These are phyloP conservation scores for Penicillium bialowiezense DNA, from an alignment of 495 filamentous ascomycete species.

Conservation along the genomic window DNA sequence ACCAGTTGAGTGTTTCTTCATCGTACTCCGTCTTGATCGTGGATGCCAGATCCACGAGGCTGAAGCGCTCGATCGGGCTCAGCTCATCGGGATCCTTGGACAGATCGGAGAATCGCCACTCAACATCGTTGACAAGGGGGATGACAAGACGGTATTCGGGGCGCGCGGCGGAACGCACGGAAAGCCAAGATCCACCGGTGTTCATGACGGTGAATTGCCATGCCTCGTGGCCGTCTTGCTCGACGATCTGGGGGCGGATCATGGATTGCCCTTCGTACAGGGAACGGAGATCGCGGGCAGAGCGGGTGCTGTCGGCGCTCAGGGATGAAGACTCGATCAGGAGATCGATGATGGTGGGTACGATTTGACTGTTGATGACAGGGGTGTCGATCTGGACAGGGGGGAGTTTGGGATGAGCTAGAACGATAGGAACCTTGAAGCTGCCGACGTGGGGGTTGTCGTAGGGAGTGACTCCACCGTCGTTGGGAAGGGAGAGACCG, in stretches of 20 bases:
- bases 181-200: constrained; percentile 46
- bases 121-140: constrained; percentile 43
- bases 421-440: constrained; percentile 50
- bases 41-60: constrained; percentile 30
- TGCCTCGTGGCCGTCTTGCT: constrained; percentile 35
- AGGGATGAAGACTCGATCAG: constrained; percentile 44
- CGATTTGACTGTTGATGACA: constrained; percentile 43
- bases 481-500: constrained; percentile 43
- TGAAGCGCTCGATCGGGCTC: constrained; percentile 34
- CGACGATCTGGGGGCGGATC: constrained; percentile 34
- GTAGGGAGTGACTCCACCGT: constrained; percentile 44
- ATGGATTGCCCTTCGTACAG: constrained; percentile 51
- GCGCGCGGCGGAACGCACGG: constrained; percentile 39
- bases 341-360: constrained; percentile 51
- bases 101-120: constrained; percentile 45
- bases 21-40: constrained; percentile 31
- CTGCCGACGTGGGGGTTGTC: constrained; percentile 50
- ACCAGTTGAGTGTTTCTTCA: constrained; percentile 38
- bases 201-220: constrained; percentile 54
- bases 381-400: constrained; percentile 40
- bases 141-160: constrained; percentile 44
- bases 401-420: constrained; percentile 46
- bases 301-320: constrained; percentile 21
- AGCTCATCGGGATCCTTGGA: constrained; percentile 40
- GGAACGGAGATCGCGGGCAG: constrained; percentile 36